Conservation (phyloP, 352 stramenopile species). For the Phytophthora uliginosa region DNA sequence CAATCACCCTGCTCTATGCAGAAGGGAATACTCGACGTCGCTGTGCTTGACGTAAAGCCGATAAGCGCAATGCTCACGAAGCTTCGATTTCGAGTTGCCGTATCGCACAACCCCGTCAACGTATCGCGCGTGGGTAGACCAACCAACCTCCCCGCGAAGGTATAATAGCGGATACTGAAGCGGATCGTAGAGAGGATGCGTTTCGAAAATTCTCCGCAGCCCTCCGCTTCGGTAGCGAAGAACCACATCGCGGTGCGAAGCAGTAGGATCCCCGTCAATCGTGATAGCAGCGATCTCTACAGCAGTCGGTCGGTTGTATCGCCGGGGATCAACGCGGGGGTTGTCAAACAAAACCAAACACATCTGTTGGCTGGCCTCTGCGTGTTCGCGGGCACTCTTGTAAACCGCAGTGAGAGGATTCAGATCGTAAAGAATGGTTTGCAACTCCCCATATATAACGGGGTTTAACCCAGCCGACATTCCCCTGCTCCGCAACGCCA, state of each 20-base stretch:
- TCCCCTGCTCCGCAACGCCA: background rate
- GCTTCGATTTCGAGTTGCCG: background rate
- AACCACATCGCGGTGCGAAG: constrained; percentile 1
- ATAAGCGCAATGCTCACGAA: constrained; percentile 1
- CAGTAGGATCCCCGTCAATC: background rate
- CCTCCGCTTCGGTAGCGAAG: background rate
- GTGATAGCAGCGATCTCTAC: constrained; percentile 4
- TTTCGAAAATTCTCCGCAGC: background rate
- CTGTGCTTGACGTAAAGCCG: constrained; percentile 3
- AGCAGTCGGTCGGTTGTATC: background rate
- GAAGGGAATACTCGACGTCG: constrained; percentile 2
- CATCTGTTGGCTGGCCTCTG: background rate
- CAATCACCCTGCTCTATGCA: background rate
- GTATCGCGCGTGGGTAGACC: background rate
- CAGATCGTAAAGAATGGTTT: background rate
- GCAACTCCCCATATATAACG: background rate
- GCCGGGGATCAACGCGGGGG: background rate
- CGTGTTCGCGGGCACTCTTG: background rate
- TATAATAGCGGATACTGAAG: constrained; percentile 1
- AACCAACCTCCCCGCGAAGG: background rate
- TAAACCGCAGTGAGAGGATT: background rate
- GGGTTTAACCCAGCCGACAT: background rate
- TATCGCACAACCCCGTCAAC: background rate
- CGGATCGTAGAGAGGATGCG: constrained; percentile 1
- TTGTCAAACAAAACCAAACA: constrained; percentile 8